phyloP scores from a whole-genome alignment of 2,329 filamentous ascomycete genomes.

The Rutstroemia sp. region DNA sequence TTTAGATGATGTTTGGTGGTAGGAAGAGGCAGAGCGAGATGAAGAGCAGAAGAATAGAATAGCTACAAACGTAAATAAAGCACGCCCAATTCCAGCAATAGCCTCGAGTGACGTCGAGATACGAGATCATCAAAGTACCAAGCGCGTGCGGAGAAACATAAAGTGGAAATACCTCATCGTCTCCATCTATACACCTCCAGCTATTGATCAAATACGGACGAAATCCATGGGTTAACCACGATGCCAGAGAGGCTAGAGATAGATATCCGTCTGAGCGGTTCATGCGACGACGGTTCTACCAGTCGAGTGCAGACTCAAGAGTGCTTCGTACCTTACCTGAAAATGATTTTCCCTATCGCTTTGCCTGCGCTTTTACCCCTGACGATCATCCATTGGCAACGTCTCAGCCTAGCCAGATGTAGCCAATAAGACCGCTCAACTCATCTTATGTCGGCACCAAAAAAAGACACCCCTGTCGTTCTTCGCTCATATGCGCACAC shows the following conservation, averaged over 20 bases:
- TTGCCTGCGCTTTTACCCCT: background rate
- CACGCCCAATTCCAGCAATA: too few species aligned
- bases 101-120: too few species aligned
- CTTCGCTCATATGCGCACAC: too few species aligned
- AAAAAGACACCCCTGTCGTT: background rate
- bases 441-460: background rate
- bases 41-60: too few species aligned
- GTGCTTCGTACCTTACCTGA: background rate
- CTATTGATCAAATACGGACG: background rate
- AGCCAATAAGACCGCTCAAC: too few species aligned
- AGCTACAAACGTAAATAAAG: too few species aligned
- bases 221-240: background rate
- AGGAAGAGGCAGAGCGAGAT: too few species aligned
- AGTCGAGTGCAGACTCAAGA: background rate
- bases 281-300: background rate
- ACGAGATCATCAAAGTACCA: too few species aligned
- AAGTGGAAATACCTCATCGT: background rate
- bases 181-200: background rate
- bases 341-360: background rate
- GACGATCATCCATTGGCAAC: conserved; percentile 1
- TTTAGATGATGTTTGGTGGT: too few species aligned
- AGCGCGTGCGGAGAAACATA: background rate
- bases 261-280: background rate
- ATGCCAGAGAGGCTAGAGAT: background rate
- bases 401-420: background rate